These are phyloP conservation scores for Buddleja alternifolia DNA, from an alignment of 257 asterid genomes.

Conservation along the genomic window DNA sequence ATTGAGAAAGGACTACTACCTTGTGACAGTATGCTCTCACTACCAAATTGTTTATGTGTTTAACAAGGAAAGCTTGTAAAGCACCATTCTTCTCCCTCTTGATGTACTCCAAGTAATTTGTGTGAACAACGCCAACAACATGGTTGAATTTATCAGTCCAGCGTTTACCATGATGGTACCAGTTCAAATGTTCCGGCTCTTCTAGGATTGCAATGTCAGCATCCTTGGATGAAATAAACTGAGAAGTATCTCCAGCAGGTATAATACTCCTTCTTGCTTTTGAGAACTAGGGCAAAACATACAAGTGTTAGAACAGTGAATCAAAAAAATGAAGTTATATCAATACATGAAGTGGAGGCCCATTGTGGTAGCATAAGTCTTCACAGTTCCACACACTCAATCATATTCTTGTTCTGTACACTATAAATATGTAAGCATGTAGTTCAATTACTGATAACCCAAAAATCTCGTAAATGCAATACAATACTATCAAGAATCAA, in stretches of 20 bases:
- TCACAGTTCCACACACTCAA: conserved; percentile 8
- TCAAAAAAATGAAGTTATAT: conserved; percentile 14
- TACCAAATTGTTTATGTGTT: conserved; percentile 94
- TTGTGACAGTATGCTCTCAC: conserved; percentile 88
- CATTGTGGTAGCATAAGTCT: not conserved
- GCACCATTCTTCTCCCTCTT: conserved; percentile 98
- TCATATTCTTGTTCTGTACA: not conserved
- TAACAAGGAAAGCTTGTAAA: conserved; percentile 89
- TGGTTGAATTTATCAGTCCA: conserved; percentile 99
- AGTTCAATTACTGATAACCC: not conserved
- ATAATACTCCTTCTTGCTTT: conserved; percentile 89
- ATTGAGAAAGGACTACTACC: conserved; percentile 46
- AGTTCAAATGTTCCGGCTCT: conserved; percentile 98
- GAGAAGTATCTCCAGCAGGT: conserved; percentile 97
- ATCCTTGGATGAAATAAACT: conserved; percentile 82
- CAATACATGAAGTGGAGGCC: conserved; percentile 19
- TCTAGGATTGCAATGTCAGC: conserved; percentile 98
- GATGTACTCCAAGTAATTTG: conserved; percentile 97
- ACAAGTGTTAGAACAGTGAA: conserved; percentile 19
- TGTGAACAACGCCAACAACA: conserved; percentile 94
- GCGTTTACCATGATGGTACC: conserved; percentile 99
- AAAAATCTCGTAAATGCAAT: conserved; percentile 8
- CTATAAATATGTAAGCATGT: not conserved
- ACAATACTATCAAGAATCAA: not conserved
- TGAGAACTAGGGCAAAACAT: conserved; percentile 56